phyloP scores from a whole-genome alignment of 805 yeast species.

The Candida easanensis region DNA sequence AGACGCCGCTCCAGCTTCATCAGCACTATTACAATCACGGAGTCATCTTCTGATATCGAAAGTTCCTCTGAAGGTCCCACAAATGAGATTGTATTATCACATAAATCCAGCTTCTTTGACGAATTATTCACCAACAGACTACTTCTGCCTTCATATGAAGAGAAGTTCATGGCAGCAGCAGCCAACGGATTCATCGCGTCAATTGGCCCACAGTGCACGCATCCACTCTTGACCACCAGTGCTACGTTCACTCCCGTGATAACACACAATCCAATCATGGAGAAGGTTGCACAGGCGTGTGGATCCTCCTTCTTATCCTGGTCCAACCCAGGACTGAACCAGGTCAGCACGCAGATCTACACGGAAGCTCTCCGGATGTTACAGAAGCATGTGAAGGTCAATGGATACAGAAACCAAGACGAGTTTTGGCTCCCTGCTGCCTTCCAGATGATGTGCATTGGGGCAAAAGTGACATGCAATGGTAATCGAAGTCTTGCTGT shows the following conservation, averaged over 20 bases:
- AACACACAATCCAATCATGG: constrained; percentile 27
- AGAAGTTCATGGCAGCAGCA: constrained; percentile 28
- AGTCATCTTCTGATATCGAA: too few relatives aligned
- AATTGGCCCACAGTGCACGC: constrained; percentile 41
- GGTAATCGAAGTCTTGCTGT: constrained; percentile 12
- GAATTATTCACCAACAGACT: background rate
- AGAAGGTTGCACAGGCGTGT: constrained; percentile 38
- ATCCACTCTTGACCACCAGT: constrained; percentile 37
- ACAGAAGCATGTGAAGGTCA: background rate
- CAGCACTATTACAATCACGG: background rate
- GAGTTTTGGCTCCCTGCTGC: constrained; percentile 41
- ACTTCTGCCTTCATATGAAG: background rate
- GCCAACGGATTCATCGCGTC: constrained; percentile 39
- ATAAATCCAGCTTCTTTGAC: background rate
- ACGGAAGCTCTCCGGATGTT: constrained; percentile 24
- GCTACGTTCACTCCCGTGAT: constrained; percentile 40
- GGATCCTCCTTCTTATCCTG: constrained; percentile 39
- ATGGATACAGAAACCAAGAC: constrained; percentile 4
- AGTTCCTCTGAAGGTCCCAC: too few relatives aligned
- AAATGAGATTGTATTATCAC: too few relatives aligned
- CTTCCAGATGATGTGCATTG: constrained; percentile 36
- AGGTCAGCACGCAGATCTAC: constrained; percentile 25
- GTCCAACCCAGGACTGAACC: constrained; percentile 28
- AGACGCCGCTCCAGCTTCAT: background rate
- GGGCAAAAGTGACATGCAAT: constrained; percentile 33